Base-by-base conservation (phyloP, 225 moss, liverwort and hornwort genomes). In the Physcomitrium patens region DNA sequence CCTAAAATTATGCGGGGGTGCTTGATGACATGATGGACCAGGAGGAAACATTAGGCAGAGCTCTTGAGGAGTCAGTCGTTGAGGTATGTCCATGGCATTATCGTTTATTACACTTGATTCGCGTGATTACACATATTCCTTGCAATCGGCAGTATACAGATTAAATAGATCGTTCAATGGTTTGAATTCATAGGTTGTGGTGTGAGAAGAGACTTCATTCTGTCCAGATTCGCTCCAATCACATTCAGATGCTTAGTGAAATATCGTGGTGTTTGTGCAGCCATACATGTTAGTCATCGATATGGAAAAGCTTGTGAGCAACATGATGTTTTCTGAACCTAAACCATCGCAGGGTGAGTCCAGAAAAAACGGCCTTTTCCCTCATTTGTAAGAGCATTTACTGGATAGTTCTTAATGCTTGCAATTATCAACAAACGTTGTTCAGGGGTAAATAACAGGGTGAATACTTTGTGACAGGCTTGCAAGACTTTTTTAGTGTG, bases 251-350 rank as follows among this genome's bases (percentile, higher is more conserved):
- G 62, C 18, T 68, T 53, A 77, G 16, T 55, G 60, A 85, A 55
- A 18, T 64, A 24, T 49, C 73, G 60, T 69, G 70, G 61, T 67
- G 28, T 74, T 69, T 84, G 52, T 71, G 83, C 86, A 89, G 89
- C 89, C 89, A 52, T 86, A 83, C 68, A 70, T 89, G 89, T 80
- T 89, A 48, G 65, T 79, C 51, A 67, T 89, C 42, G 83, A 89
- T 74, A 76, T 89, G 77, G 83, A 89, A 76, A 89, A 83, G 76
- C 89, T 89, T 69, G 85, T 86, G 64, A 81, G 85, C 89, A 83
- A 83, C 63, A 79, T 79, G 79, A 56, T 89, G 79, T 71, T 69
- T n/a, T 67, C 82, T 59, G 63, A 65, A 45, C 44, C 18, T 42
- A 78, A 70, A 79, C 43, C 78, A 62, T 70, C 28, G 50, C 86